Evolutionary conservation across 1,139 yeast species (phyloP), one percentile per base, ranked within the genome.

Genomic region (Candida freyschussii): DNA sequence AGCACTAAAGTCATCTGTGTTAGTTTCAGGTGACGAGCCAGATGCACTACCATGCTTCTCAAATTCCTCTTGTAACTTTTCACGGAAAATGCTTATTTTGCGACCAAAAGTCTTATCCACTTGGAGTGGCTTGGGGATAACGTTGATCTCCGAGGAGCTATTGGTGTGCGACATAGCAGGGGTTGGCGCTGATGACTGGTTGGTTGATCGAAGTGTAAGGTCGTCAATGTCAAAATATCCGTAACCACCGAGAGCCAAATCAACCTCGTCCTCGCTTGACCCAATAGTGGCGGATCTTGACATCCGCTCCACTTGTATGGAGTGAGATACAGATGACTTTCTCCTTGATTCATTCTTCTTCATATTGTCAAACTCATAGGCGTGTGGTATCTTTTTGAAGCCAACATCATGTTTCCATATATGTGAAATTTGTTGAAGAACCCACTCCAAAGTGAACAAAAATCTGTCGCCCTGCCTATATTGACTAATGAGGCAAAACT

Each of bases 171-270:
- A 43, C 5, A 44, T 12, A 2, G 35, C 20, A 4, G 53, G 55
- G 0, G 55, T 50, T 5, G 34, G 40, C 3, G 18, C 23, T 32
- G 41, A 28, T 14, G 53, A 48, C 39, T 56, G 45, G 12, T 50
- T 42, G 21, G 47, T 53, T 1, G 69, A 63, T 36, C 69, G 47
- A 5, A 52, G 32, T 7, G 57, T 52, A 26, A 65, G 56, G 34
- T 76, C 80, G 1, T 78, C 85, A 44, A 78, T 77, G 52, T 79
- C 87, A 53, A 81, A 81, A 53, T 80, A 79, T 4, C 85, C 89
- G 51, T 78, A 80, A 1, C 87, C 87, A 23, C 86, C 85, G 31
- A 77, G 57, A 29, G 75, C 47, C 49, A 50, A 17, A 52, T 41
- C 45, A 28, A 30, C 31, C 9, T 43, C 49, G 23, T 43, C 51